Evolutionary conservation across 2,329 filamentous ascomycete genomes (phyloP).

Genomic region (Aspergillus sojae): DNA sequence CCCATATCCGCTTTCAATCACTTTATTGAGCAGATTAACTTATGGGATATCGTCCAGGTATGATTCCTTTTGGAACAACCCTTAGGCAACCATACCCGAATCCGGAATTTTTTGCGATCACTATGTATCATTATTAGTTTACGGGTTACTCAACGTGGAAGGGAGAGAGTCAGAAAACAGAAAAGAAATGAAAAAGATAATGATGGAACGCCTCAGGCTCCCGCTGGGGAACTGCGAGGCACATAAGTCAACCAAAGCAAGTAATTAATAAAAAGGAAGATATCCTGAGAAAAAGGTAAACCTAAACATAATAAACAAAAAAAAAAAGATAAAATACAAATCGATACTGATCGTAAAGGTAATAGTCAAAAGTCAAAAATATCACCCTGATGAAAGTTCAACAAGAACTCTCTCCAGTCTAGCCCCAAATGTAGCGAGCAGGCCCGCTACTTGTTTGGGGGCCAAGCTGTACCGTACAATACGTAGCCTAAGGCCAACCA

Average conservation of each 20-base stretch:
- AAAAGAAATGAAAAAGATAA: background rate
- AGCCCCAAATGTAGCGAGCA: constrained; percentile 1
- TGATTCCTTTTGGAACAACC: background rate
- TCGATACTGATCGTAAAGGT: background rate
- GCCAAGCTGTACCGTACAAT: background rate
- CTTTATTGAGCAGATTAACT: constrained; percentile 1
- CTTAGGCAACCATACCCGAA: background rate
- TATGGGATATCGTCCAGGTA: constrained; percentile 3
- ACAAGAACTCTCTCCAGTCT: background rate
- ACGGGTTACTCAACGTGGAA: background rate
- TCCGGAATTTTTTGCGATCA: background rate
- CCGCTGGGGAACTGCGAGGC: no score
- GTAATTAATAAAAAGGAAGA: no score
- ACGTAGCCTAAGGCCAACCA: background rate
- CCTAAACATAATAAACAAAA: background rate
- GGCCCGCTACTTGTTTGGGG: constrained; percentile 5
- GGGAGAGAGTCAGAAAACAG: background rate
- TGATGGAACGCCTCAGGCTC: background rate
- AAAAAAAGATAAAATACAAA: background rate
- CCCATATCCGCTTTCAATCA: background rate
- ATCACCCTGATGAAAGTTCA: background rate
- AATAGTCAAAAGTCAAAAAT: background rate
- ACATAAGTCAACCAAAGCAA: no score
- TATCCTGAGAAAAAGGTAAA: no score
- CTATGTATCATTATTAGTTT: background rate